phyloP scores from a whole-genome alignment of 2,329 filamentous ascomycete species.

The Ophiocordyceps sinensis region DNA sequence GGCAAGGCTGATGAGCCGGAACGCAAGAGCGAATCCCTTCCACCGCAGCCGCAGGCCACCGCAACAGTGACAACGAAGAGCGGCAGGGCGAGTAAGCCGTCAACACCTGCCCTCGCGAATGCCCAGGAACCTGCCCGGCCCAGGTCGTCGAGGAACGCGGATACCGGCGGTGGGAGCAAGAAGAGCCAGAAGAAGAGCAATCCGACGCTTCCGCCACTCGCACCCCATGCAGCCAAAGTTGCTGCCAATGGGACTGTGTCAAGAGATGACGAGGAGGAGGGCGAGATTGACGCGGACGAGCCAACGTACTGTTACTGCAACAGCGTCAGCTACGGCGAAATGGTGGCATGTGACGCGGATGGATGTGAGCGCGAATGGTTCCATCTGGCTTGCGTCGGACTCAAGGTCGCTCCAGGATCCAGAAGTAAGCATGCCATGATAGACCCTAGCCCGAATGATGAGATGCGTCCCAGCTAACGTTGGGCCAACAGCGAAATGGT shows the following conservation, averaged over 20 bases:
- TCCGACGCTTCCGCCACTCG: slow-evolving; percentile 22
- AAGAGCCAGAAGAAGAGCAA: slow-evolving; percentile 45
- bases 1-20: slow-evolving; percentile 22
- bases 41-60: slow-evolving; percentile 22
- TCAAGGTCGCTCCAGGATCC: slow-evolving; percentile 63
- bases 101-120: slow-evolving; percentile 44
- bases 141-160: slow-evolving; percentile 35
- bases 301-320: slow-evolving; percentile 70
- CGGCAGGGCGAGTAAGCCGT: slow-evolving; percentile 51
- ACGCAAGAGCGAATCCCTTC: slow-evolving; percentile 29
- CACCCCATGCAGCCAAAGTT: slow-evolving; percentile 13
- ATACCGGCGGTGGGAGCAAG: slow-evolving; percentile 30
- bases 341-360: slow-evolving; percentile 68
- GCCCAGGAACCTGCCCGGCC: slow-evolving; percentile 44
- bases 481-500: slow-evolving; percentile 54
- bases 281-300: slow-evolving; percentile 55
- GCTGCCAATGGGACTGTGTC: slow-evolving; percentile 29
- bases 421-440: slow-evolving; percentile 42
- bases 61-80: slow-evolving; percentile 47
- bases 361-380: slow-evolving; percentile 69
- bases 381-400: slow-evolving; percentile 66
- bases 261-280: slow-evolving; percentile 26
- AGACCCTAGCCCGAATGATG: not conserved
- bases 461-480: not conserved
- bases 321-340: slow-evolving; percentile 67